Base-by-base conservation (phyloP, 139 green algal genomes). In the Micractinium conductrix region DNA sequence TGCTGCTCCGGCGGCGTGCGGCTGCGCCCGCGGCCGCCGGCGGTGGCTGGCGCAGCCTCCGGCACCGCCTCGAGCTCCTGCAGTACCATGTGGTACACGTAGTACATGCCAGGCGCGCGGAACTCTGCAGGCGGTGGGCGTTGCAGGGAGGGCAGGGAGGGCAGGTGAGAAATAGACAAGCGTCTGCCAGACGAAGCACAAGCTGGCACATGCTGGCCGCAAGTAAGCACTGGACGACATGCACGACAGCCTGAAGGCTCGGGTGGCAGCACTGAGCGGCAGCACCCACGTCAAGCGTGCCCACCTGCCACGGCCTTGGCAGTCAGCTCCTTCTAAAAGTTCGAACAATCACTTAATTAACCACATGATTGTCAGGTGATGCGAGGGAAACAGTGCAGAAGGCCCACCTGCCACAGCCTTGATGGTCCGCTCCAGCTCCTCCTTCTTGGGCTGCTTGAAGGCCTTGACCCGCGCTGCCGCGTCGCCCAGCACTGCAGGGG, bases 351-450 rank as follows among this genome's bases (percentile, higher is more conserved):
- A n/a, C n/a, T n/a, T n/a, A n/a, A n/a, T n/a, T n/a, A n/a, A n/a
- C n/a, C n/a, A n/a, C n/a, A n/a, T n/a, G n/a, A n/a, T n/a, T n/a
- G n/a, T n/a, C n/a, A n/a, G n/a, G n/a, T n/a, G n/a, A n/a, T n/a
- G n/a, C n/a, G n/a, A n/a, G n/a, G n/a, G n/a, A 22, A 35, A 38
- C 26, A 40, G 42, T 35, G 26, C 42, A 55, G 69, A 9, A 55
- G 21, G 69, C 76, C 28, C 76, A 82, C 76, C 76, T 24, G 71
- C 81, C 40, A 86, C 81, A 7, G 53, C 21, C 58, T 81, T 81
- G 71, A 81, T 43, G n/a, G 62, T 65, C 3, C 81, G 81, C n/a
- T 75, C 55, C 40, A 86, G 45, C 55, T 80, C 69, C 0, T 72
- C 50, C 43, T 74, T 63, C 12, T 26, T 44, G 42, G 81, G 81